Percentiles rank a stretch among this genome's conserved stretches.
Conservation (phyloP, 257 asterid genomes). For the Capsicum rhomboideum region DNA sequence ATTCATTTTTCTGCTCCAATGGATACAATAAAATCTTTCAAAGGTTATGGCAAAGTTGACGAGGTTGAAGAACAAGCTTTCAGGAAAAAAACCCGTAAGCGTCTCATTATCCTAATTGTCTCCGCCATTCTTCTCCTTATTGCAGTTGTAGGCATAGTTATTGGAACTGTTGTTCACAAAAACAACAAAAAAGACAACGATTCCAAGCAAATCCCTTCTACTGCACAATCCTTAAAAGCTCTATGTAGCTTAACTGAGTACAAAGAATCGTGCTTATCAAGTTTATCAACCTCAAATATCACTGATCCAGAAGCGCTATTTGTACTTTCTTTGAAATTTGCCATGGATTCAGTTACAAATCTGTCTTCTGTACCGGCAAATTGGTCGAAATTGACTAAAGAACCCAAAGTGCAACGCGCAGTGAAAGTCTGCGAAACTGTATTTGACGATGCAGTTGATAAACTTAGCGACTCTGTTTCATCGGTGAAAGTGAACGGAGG, state of each 20-base stretch:
- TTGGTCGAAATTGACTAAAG: conserved; percentile 18
- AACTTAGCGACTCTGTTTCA: conserved; percentile 40
- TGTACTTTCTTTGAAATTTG: conserved; percentile 36
- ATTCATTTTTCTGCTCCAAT: conserved; percentile 10
- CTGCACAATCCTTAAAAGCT: conserved; percentile 40
- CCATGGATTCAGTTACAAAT: conserved; percentile 14
- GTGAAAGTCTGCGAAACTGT: conserved; percentile 37
- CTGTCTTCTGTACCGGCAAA: conserved; percentile 23
- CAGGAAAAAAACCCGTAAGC: conserved; percentile 51
- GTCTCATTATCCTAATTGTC: conserved; percentile 34
- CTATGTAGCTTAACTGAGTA: conserved; percentile 53
- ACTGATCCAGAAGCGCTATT: conserved; percentile 57
- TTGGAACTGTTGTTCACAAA: conserved; percentile 42
- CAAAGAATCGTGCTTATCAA: conserved; percentile 38
- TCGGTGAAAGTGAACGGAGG: conserved; percentile 7
- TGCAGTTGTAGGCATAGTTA: conserved; percentile 39
- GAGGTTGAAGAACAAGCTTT: conserved; percentile 45
- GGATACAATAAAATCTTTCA: conserved; percentile 66
- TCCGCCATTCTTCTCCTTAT: conserved; percentile 17
- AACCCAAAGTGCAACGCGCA: conserved; percentile 36
- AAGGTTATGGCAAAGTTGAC: conserved; percentile 80
- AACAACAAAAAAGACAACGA: conserved; percentile 10
- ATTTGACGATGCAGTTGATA: conserved; percentile 56
- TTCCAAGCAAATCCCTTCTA: conserved; percentile 6
- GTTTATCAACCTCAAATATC: conserved; percentile 30